These are phyloP conservation scores for Globisporangium canariense DNA, from an alignment of 352 stramenopile genomes.

Conservation along the genomic window DNA sequence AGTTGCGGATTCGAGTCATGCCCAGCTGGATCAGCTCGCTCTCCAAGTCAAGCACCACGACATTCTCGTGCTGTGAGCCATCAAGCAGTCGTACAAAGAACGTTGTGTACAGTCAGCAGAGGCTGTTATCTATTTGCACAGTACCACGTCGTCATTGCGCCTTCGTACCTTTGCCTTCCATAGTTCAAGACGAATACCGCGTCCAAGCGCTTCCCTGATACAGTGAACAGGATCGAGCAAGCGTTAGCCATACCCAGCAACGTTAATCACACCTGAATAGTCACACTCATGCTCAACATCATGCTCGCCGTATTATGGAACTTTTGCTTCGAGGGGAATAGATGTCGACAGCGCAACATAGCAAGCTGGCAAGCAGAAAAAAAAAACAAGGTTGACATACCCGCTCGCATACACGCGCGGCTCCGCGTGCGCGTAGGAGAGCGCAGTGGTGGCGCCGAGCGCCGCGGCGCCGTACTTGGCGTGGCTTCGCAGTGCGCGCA, in stretches of 20 bases:
- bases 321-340: not conserved
- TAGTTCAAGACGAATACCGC: slow-evolving; percentile 75
- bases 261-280: not conserved
- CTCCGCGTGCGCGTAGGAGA: slow-evolving; percentile 36
- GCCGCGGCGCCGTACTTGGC: slow-evolving; percentile 31
- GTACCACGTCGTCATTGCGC: not conserved
- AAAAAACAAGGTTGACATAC: slow-evolving; percentile 19
- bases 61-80: slow-evolving; percentile 69
- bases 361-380: slow-evolving; percentile 2
- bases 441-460: slow-evolving; percentile 32
- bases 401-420: slow-evolving; percentile 69
- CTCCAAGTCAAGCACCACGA: slow-evolving; percentile 81
- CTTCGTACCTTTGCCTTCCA: slow-evolving; percentile 78
- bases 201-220: slow-evolving; percentile 65
- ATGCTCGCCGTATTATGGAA: too few relatives aligned
- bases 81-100: not conserved
- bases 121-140: not conserved
- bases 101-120: not conserved
- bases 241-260: not conserved
- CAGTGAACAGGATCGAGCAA: not conserved
- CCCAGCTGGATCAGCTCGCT: slow-evolving; percentile 82
- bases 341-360: not conserved
- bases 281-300: not conserved
- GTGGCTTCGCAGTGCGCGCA: slow-evolving; percentile 30
- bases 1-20: slow-evolving; percentile 78